Evolutionary conservation across 352 stramenopile species (phyloP), one percentile per base, ranked within the genome.

Genomic region (Pythium scleroteichum): DNA sequence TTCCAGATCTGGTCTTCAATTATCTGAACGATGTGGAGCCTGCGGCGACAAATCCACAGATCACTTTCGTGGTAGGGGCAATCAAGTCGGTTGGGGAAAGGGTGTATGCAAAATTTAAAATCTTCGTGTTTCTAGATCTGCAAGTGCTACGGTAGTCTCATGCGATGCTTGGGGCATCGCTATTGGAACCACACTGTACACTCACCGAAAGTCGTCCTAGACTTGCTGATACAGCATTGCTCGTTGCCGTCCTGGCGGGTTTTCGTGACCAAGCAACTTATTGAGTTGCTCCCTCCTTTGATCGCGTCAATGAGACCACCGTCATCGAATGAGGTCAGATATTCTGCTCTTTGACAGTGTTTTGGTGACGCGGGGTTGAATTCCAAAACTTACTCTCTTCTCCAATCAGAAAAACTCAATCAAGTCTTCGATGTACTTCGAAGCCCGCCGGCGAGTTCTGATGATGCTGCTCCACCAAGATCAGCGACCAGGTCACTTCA

Each of bases 181-280:
- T 94, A 94, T 64, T 96, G 87, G 87, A 85, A 86, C 33, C 79
- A 94, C 62, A 88, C 82, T 6, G 78, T 85, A n/a, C 75, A 92
- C 23, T 79, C 84, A 0, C 72, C 83, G 0, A 73, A 82, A 55
- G 60, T 75, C 14, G 85, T 96, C 12, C 49, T 93, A 7, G 73
- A 88, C 46, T 69, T 94, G 41, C 61, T 94, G 4, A 65, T 92
- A 39, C 71, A 90, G 32, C 84, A 96, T 64, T 88, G 75, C n/a
- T 46, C 75, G 38, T 56, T 82, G 8, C 61, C 66, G 0, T 76
- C 75, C 5, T 96, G 85, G 85, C 81, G 74, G 33, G 79, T 86
- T 6, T 91, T 79, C 61, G 85, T 94, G 33, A 87, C 73, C 0
- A 96, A 94, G 48, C 82, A 92, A 46, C 79, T 96, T 46, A 62